A percentile compares a stretch with the other conserved stretches of the same genome.
phyloP scores from a whole-genome alignment of 352 stramenopile species.

The Phytopythium mirpurense region DNA sequence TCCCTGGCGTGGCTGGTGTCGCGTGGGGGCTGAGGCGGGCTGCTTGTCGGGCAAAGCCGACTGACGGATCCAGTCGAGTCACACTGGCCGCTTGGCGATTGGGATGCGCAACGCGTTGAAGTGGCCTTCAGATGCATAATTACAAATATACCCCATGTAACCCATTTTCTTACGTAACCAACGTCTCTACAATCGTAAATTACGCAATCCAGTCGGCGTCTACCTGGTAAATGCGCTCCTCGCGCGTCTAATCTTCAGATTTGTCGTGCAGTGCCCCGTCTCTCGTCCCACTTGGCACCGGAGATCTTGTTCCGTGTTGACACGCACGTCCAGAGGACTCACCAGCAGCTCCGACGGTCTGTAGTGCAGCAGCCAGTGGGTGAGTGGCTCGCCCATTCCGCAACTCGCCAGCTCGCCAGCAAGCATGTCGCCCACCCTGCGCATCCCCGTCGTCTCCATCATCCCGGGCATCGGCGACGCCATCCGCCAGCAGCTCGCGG shows the following conservation, averaged over 20 bases:
- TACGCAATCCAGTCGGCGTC: background rate
- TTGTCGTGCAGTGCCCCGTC: background rate
- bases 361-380: too few relatives aligned
- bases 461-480: conserved; percentile 23
- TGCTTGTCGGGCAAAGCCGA: too few relatives aligned
- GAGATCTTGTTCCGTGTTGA: background rate
- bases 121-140: background rate
- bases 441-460: conserved; percentile 26
- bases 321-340: background rate
- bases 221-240: background rate
- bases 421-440: conserved; percentile 1
- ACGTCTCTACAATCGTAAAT: background rate
- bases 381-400: background rate
- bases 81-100: background rate
- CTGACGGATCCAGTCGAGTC: too few relatives aligned
- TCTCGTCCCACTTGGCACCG: background rate
- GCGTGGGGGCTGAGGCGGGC: too few relatives aligned
- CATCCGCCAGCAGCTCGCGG: conserved; percentile 23
- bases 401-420: background rate
- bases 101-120: background rate
- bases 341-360: background rate
- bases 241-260: conserved; percentile 4
- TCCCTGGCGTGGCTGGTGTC: too few relatives aligned
- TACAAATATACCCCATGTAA: background rate
- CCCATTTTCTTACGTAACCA: background rate